Evolutionary conservation across 371 early-diverging fungal genomes (phyloP), one percentile per base, ranked within the genome.

Genomic region (Rhizopus delemar): DNA sequence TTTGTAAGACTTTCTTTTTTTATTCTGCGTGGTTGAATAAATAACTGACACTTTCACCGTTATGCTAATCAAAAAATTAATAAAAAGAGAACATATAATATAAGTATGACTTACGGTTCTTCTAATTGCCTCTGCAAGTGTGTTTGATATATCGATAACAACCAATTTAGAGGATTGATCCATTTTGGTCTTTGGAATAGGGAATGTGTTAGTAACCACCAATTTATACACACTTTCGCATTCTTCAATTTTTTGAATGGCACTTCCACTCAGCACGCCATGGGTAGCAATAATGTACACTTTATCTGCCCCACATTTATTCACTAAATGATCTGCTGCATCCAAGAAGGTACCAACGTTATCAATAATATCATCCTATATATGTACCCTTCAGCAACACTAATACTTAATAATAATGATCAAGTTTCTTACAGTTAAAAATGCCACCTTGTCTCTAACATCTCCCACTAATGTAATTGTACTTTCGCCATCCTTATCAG

Each of bases 41-140:
- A 63, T 91, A 95, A 36, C 92, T 92, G 63, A 97, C 93, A 73
- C 90, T 90, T 80, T 98, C 99, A 57, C 97, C 98, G 67, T 98
- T 97, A 80, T 98, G 98, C 80, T 80, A 65, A 39, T 56, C 12
- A 41, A 39, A 39, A 39, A 39, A 39, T 22, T 22, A 46, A 8
- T 29, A 39, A 9, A 5, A 28, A 29, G 16, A 41, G 13, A 48
- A n/a, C 35, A 61, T 49, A 46, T 51, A 16, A 53, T 41, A 15
- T 29, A 41, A 35, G 35, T 9, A 50, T 35, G 32, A 62, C 74
- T 66, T 76, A 79, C 80, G 51, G 94, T 97, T 63, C 99, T 81
- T 66, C 99, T 88, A 65, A 98, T 97, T 5, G 99, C 99, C 77
- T 98, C 99, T 16, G 98, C 91, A 48, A 98, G 73, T 16, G 94